phyloP scores from a whole-genome alignment of 2,329 filamentous ascomycete genomes.

The Davidsoniella australis region DNA sequence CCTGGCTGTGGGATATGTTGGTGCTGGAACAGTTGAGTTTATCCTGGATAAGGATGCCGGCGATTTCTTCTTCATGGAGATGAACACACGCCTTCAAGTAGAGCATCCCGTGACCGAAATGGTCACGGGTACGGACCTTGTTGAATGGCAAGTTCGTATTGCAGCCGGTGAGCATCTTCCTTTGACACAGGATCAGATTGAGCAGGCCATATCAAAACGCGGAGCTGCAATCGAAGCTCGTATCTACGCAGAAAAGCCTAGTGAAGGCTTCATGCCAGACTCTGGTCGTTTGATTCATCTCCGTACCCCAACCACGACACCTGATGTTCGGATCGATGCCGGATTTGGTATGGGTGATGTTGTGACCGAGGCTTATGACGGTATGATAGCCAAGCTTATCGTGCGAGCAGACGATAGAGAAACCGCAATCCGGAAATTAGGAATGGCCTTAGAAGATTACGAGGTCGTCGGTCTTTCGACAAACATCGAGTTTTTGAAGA shows the following conservation, averaged over 20 bases:
- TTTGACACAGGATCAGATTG: slow-evolving; percentile 45
- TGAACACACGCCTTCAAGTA: slow-evolving; percentile 81
- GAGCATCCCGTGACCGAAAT: slow-evolving; percentile 82
- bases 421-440: slow-evolving; percentile 68
- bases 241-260: slow-evolving; percentile 92
- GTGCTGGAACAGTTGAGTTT: slow-evolving; percentile 79
- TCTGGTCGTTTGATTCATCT: slow-evolving; percentile 79
- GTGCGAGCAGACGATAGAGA: slow-evolving; percentile 64
- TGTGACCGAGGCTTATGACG: slow-evolving; percentile 88
- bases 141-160: slow-evolving; percentile 88
- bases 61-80: slow-evolving; percentile 69
- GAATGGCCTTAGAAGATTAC: slow-evolving; percentile 66
- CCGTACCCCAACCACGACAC: slow-evolving; percentile 48
- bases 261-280: slow-evolving; percentile 82
- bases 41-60: slow-evolving; percentile 70
- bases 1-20: slow-evolving; percentile 70
- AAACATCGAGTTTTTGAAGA: slow-evolving; percentile 93
- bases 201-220: slow-evolving; percentile 52
- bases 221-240: slow-evolving; percentile 89
- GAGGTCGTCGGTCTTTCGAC: slow-evolving; percentile 86
- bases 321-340: slow-evolving; percentile 77
- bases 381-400: slow-evolving; percentile 97
- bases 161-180: slow-evolving; percentile 40
- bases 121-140: slow-evolving; percentile 56
- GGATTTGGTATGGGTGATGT: slow-evolving; percentile 85